Evolutionary conservation across 257 asterid genomes (phyloP).

Genomic region (Scutellaria galericulata): DNA sequence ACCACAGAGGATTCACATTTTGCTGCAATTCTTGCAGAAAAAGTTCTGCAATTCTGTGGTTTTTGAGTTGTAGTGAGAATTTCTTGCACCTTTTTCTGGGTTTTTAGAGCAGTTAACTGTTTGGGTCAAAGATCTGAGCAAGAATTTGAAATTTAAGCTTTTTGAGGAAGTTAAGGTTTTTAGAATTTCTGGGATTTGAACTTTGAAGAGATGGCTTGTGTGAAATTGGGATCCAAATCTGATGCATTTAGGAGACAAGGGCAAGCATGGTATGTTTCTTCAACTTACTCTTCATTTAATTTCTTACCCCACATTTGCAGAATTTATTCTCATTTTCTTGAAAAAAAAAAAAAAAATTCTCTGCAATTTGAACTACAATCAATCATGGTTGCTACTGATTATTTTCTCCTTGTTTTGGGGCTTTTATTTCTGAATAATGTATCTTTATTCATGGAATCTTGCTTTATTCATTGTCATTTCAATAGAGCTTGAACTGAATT

Average conservation of each 20-base stretch:
- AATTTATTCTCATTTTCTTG: too few species aligned
- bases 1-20: conserved; percentile 29
- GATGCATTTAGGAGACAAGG: conserved; percentile 95
- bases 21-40: conserved; percentile 26
- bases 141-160: conserved; percentile 29
- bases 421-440: background rate
- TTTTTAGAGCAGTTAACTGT: conserved; percentile 4
- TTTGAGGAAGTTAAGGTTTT: conserved; percentile 19
- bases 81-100: conserved; percentile 19
- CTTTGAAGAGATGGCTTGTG: conserved; percentile 75
- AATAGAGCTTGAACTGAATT: conserved; percentile 22
- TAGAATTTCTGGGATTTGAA: conserved; percentile 17
- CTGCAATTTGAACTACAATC: background rate
- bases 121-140: conserved; percentile 35
- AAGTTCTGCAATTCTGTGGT: conserved; percentile 4
- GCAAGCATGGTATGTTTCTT: conserved; percentile 73
- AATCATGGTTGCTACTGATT: background rate
- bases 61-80: conserved; percentile 25
- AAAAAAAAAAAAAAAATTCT: too few species aligned
- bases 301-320: background rate
- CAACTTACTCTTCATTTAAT: background rate
- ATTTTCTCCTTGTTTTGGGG: background rate
- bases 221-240: conserved; percentile 94
- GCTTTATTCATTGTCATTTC: background rate
- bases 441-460: conserved; percentile 17